A percentile compares a stretch with the other conserved stretches of the same genome.
These are phyloP conservation scores for Dipteronia dyeriana DNA, from an alignment of 345 rosid genomes.

Conservation along the genomic window DNA sequence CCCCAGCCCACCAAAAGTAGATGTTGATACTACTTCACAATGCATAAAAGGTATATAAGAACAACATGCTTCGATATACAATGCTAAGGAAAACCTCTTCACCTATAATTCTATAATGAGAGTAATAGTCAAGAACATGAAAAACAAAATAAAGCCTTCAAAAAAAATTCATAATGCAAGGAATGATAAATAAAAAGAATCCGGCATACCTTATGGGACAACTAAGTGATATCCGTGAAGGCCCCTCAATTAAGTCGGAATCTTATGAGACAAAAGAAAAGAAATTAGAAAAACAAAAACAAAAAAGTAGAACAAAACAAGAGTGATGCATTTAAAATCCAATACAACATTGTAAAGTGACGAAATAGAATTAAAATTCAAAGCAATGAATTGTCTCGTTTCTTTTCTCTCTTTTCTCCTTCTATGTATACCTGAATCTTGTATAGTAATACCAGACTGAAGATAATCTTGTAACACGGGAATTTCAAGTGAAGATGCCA, in stretches of 20 bases:
- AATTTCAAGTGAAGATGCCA: conserved; percentile 36
- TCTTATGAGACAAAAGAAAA: conserved; percentile 38
- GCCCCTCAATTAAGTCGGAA: conserved; percentile 85
- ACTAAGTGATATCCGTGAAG: conserved; percentile 83
- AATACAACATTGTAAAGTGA: background rate
- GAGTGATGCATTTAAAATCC: background rate
- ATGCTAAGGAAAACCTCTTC: background rate
- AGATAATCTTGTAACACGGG: conserved; percentile 62
- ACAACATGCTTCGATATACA: background rate
- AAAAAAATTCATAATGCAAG: background rate
- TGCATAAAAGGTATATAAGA: background rate
- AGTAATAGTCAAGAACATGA: no score
- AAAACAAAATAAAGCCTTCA: background rate
- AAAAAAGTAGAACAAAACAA: background rate
- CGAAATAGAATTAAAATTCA: background rate
- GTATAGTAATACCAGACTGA: conserved; percentile 35
- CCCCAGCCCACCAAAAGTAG: background rate
- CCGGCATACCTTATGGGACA: conserved; percentile 83
- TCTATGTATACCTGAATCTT: conserved; percentile 63
- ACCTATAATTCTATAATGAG: background rate
- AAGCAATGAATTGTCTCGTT: conserved; percentile 6
- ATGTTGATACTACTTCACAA: background rate
- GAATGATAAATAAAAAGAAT: background rate
- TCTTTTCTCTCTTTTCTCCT: background rate
- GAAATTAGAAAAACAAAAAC: conserved; percentile 1